Base-by-base conservation (phyloP, 805 yeast species). In the Yarrowia alimentaria region DNA sequence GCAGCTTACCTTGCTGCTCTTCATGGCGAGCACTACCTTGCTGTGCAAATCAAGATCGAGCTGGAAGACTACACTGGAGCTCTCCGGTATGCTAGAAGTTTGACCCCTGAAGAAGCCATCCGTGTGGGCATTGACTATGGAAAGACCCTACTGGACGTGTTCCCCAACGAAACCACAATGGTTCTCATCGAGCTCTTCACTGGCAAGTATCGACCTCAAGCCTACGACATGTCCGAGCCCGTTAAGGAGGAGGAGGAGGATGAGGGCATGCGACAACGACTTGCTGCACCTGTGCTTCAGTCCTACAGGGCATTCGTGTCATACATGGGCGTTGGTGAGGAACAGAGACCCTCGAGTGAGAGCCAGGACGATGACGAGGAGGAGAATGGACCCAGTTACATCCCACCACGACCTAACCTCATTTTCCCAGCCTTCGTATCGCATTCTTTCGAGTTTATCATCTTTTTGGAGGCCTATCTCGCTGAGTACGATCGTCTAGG, bases 391-490 rank as follows among this genome's bases (percentile, higher is more conserved):
- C 83, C 90, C 12, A 85, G 93, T 0, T 93, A 93, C 64, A 82
- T 83, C 47, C 96, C 98, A 1, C 99, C 99, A 3, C 76, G 81
- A 47, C 98, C 98, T 6, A 75, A 89, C 35, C 72, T 91, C 30
- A 85, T 91, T 1, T 93, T 88, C 62, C 81, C 91, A 2, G 80
- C 94, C 1, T 93, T 93, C 64, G 79, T 85, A n/a, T 78, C 82
- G 57, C 87, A 85, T 62, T 89, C 93, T 0, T 78, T 81, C 60
- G 93, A 90, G 61, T 91, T 93, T 72, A 93, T 90, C 19, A 85
- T 86, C 6, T 93, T 93, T 56, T 66, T 93, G 52, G 99, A 93
- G 63, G 97, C 98, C 0, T 88, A 96, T 59, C 67, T 89, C 12
- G 86, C 83, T 58, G 75, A 85, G 10, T 85, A 85, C 61, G 89